Evolutionary conservation across 306 rosid species (phyloP).

Genomic region (Cucurbita ficifolia): DNA sequence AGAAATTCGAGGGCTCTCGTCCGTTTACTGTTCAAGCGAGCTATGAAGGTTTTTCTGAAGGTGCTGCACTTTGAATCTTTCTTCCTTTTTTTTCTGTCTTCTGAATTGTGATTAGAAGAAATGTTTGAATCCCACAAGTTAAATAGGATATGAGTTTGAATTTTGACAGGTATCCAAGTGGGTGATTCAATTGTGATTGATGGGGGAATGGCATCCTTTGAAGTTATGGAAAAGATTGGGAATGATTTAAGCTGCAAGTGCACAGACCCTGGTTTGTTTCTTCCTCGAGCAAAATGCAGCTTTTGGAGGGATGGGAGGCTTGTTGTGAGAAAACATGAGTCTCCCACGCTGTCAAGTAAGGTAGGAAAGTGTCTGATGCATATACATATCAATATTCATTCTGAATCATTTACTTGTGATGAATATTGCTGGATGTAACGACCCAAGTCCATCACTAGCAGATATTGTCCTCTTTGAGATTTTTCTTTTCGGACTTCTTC

Average conservation of each 20-base stretch:
- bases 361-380: conserved; percentile 11
- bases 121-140: not conserved
- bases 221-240: conserved; percentile 49
- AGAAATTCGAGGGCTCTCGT: conserved; percentile 48
- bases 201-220: conserved; percentile 83
- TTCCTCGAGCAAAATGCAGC: conserved; percentile 77
- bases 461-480: too few species aligned
- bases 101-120: not conserved
- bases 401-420: not conserved
- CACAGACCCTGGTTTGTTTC: conserved; percentile 67
- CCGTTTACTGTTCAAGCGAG: conserved; percentile 65
- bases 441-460: too few species aligned
- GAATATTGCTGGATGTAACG: not conserved
- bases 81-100: not conserved
- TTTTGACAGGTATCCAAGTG: conserved; percentile 42
- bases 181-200: conserved; percentile 79
- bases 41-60: conserved; percentile 71
- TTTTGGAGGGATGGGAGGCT: conserved; percentile 81
- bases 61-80: not conserved
- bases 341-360: conserved; percentile 63
- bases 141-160: not conserved
- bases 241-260: conserved; percentile 58
- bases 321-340: conserved; percentile 46
- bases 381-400: not conserved
- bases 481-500: too few species aligned